phyloP scores from a whole-genome alignment of 768 basidiomycete species.

The Mrakia gelida region DNA sequence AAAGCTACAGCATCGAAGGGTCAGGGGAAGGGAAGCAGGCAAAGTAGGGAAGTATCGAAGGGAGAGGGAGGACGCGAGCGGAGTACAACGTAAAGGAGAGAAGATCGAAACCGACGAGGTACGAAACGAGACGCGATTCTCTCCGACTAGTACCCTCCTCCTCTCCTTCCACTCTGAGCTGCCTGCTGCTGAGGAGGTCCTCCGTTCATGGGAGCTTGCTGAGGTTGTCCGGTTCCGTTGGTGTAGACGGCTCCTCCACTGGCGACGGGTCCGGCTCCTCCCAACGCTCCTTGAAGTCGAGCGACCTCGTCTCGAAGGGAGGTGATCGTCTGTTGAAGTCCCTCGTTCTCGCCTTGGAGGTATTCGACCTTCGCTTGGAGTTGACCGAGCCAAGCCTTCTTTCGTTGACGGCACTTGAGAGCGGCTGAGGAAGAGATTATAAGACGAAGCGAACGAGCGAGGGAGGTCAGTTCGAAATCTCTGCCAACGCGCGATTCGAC shows the following conservation, averaged over 20 bases:
- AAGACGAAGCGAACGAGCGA: neutral
- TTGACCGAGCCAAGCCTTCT: conserved; percentile 93
- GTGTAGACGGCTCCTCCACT: neutral
- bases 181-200: neutral
- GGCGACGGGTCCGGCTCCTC: conserved; percentile 19
- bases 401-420: conserved; percentile 96
- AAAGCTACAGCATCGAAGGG: neutral
- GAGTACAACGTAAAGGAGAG: neutral
- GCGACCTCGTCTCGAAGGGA: conserved; percentile 88
- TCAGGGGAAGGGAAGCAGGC: neutral
- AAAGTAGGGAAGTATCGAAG: neutral
- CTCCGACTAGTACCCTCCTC: neutral
- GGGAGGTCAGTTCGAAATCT: neutral
- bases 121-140: neutral
- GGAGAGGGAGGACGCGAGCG: neutral
- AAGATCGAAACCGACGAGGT: neutral
- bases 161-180: neutral
- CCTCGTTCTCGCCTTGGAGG: conserved; percentile 89
- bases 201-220: neutral
- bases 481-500: no score
- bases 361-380: conserved; percentile 92
- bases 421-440: conserved; percentile 58
- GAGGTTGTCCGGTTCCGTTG: conserved; percentile 10
- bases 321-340: conserved; percentile 77
- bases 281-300: conserved; percentile 53